phyloP scores from a whole-genome alignment of 306 rosid genomes.

The Quercus engelmannii region DNA sequence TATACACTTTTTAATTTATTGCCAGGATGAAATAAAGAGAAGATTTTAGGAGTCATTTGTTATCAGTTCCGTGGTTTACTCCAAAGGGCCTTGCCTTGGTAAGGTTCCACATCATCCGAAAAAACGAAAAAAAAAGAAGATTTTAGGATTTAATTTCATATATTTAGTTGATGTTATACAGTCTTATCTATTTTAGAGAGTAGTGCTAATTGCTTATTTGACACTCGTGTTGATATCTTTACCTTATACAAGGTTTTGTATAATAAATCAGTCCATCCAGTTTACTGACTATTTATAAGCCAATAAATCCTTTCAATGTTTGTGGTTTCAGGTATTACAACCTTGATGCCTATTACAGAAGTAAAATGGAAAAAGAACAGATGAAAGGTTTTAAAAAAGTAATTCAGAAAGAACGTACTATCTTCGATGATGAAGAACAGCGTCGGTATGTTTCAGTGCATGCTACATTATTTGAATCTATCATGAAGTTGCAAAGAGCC shows the following conservation, averaged over 20 bases:
- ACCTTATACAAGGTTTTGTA: conserved; percentile 4
- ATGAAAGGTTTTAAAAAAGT: conserved; percentile 64
- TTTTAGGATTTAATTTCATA: background rate
- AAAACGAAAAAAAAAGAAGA: background rate
- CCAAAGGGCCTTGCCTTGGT: too few species aligned
- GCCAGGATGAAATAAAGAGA: background rate
- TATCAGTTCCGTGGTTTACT: too few species aligned
- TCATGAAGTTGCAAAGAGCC: conserved; percentile 2
- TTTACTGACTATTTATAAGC: conserved; percentile 11
- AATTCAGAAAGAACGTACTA: conserved; percentile 57
- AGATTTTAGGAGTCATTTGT: background rate
- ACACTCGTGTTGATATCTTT: background rate
- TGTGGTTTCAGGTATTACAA: conserved; percentile 69
- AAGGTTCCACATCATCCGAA: too few species aligned
- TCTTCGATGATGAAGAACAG: conserved; percentile 91
- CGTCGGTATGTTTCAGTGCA: conserved; percentile 55
- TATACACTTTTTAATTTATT: background rate
- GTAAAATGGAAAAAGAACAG: conserved; percentile 62
- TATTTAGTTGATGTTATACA: background rate
- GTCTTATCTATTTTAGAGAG: background rate
- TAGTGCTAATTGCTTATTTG: background rate
- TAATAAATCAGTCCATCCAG: background rate
- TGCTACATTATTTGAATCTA: conserved; percentile 8
- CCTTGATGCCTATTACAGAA: conserved; percentile 76
- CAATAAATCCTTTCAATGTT: conserved; percentile 11